phyloP scores from a whole-genome alignment of 257 asterid genomes.

The Ehretia macrophylla region DNA sequence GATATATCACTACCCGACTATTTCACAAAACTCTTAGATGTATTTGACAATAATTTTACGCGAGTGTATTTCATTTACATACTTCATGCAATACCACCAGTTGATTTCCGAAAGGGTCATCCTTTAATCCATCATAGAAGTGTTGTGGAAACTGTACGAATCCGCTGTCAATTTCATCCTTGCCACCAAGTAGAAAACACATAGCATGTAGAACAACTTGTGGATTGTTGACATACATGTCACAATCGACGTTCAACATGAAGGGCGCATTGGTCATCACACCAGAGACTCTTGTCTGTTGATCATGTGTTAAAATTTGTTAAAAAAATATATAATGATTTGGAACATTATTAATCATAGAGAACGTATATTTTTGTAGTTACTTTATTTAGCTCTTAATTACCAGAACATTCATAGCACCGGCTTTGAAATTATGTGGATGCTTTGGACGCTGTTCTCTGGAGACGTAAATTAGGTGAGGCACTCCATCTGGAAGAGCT shows the following conservation, averaged over 20 bases:
- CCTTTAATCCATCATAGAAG: conserved; percentile 31
- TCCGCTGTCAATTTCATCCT: conserved; percentile 22
- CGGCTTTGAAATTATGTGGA: conserved; percentile 38
- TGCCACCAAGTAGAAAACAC: conserved; percentile 29
- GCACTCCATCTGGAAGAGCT: conserved; percentile 12
- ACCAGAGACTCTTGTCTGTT: conserved; percentile 35
- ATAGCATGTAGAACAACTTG: conserved; percentile 31
- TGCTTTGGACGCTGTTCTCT: conserved; percentile 38
- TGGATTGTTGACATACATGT: conserved; percentile 34
- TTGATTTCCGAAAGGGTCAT: conserved; percentile 40
- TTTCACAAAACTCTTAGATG: too few species aligned
- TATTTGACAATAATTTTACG: too few species aligned
- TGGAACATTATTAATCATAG: too few species aligned
- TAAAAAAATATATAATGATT: neutral
- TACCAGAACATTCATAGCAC: conserved; percentile 46
- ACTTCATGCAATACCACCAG: conserved; percentile 10
- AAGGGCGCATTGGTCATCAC: conserved; percentile 41
- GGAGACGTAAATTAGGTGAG: conserved; percentile 32
- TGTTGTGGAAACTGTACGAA: conserved; percentile 36
- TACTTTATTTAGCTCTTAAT: neutral
- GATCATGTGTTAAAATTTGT: neutral
- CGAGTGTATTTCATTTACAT: too few species aligned
- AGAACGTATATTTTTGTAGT: too few species aligned
- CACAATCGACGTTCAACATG: conserved; percentile 41
- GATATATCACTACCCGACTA: too few species aligned